Percentiles rank a stretch among this genome's conserved stretches.
These are phyloP conservation scores for Quercus wislizeni DNA, from an alignment of 306 rosid genomes.

Conservation along the genomic window DNA sequence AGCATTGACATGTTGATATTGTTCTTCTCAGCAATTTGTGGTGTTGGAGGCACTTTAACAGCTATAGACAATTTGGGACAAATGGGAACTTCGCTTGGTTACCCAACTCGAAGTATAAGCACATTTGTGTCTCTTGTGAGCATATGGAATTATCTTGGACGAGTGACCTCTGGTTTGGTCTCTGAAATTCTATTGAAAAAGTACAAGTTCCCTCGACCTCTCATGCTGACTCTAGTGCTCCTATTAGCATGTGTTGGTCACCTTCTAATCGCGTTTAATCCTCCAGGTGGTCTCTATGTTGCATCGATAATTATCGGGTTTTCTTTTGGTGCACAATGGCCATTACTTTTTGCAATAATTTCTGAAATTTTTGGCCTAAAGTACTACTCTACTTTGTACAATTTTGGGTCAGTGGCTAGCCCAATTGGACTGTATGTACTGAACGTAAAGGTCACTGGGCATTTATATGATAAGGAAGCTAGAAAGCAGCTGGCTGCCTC, in stretches of 20 bases:
- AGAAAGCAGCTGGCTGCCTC: conserved; percentile 15
- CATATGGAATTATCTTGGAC: conserved; percentile 53
- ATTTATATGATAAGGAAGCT: conserved; percentile 47
- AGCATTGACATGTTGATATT: conserved; percentile 58
- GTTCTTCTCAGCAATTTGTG: conserved; percentile 47
- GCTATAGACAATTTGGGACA: conserved; percentile 62
- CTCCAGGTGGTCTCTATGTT: conserved; percentile 35
- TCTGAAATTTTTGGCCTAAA: conserved; percentile 83
- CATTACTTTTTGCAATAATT: conserved; percentile 65
- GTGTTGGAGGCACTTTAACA: conserved; percentile 53
- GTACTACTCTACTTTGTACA: conserved; percentile 70
- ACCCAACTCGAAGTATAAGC: conserved; percentile 43
- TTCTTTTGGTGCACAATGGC: conserved; percentile 84
- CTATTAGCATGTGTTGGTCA: conserved; percentile 46
- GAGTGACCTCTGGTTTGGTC: conserved; percentile 42
- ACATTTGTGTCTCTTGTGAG: conserved; percentile 49
- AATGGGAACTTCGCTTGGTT: conserved; percentile 44
- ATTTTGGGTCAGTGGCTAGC: conserved; percentile 71
- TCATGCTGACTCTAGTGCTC: conserved; percentile 43
- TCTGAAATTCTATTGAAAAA: conserved; percentile 35
- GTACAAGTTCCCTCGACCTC: conserved; percentile 48
- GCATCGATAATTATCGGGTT: conserved; percentile 66
- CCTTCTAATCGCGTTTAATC: conserved; percentile 45
- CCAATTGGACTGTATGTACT: conserved; percentile 47
- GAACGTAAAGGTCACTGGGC: conserved; percentile 39